Base-by-base conservation (phyloP, 1,284 basidiomycete species). In the Stereum hirsutum region DNA sequence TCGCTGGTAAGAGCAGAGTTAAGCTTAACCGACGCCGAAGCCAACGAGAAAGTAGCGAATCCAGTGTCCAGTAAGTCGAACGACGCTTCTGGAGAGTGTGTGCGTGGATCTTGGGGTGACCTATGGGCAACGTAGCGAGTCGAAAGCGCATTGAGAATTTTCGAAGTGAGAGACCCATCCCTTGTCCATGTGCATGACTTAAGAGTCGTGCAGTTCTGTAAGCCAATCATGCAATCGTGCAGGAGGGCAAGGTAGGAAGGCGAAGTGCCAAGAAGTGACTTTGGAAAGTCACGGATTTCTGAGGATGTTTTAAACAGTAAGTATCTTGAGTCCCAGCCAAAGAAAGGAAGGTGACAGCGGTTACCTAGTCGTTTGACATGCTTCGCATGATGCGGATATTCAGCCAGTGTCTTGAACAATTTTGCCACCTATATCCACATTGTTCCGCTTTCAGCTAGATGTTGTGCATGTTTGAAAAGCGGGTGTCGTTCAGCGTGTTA, bases 291-390 rank as follows among this genome's bases (percentile, higher is more conserved):
- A 47, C 78, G 69, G 30, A 86, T 74, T 44, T 77, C 81, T 85
- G 53, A 14, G 42, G 17, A 25, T 31, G 12, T 42, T 43, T 41
- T 42, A 41, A 40, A 26, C 15, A 21, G 42, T 11, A 38, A 39
- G 12, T 36, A 26, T n/a, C 14, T 12, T 8, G 39, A 21, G 6
- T 32, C 32, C 11, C 24, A 2, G 12, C 5, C 7, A 20, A 6
- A 28, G n/a, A n/a, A n/a, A n/a, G n/a, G n/a, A n/a, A n/a, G n/a
- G n/a, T n/a, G n/a, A n/a, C n/a, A n/a, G n/a, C n/a, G n/a, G 72
- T 49, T 36, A 76, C 82, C 80, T 45, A 86, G 64, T 46, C 62
- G 62, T 34, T 61, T 65, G 38, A 86, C 72, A 46, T 72, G 57
- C 49, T 59, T 59, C 1, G 82, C 81, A 4, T 85, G 68, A 33